Evolutionary conservation across 2,329 filamentous ascomycete species (phyloP).

Genomic region (Fusarium anguioides): DNA sequence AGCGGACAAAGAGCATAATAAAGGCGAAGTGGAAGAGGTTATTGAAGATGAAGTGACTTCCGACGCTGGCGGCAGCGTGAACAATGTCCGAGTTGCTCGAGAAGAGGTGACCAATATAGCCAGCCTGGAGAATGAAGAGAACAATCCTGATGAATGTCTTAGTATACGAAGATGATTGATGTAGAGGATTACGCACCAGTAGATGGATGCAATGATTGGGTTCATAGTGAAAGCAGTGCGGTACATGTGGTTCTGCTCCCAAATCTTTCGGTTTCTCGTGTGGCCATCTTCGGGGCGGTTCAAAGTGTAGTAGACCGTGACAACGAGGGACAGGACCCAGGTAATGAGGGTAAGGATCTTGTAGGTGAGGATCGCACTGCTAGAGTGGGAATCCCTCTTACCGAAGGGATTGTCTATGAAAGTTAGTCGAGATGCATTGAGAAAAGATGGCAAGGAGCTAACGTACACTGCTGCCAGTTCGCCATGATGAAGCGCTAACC

Average conservation of each 20-base stretch:
- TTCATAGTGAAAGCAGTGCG: constrained; percentile 82
- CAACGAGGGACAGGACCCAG: constrained; percentile 79
- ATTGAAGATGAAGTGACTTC: constrained; percentile 85
- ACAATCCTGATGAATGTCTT: constrained; percentile 64
- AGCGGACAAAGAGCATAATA: constrained; percentile 83
- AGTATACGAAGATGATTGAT: not conserved
- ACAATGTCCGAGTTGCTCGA: constrained; percentile 71
- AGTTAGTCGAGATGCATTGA: constrained; percentile 18
- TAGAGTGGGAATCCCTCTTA: constrained; percentile 73
- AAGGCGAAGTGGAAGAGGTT: constrained; percentile 87
- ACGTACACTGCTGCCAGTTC: constrained; percentile 48
- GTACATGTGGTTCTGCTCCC: constrained; percentile 75
- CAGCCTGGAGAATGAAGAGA: constrained; percentile 79
- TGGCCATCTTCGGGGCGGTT: constrained; percentile 71
- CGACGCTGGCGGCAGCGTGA: constrained; percentile 78
- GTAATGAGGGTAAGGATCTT: constrained; percentile 78
- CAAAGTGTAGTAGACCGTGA: constrained; percentile 79
- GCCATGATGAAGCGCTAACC: constrained; percentile 42
- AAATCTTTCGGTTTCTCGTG: constrained; percentile 72
- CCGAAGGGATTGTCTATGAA: constrained; percentile 78
- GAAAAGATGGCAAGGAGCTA: not conserved
- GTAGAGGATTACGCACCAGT: constrained; percentile 68
- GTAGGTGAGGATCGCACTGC: constrained; percentile 74
- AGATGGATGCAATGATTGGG: constrained; percentile 72
- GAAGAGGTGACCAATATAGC: constrained; percentile 82